A percentile compares a stretch with the other conserved stretches of the same genome.
Evolutionary conservation across 164 flowering plant genomes (phyloP).

Genomic region (Akebia trifoliata): DNA sequence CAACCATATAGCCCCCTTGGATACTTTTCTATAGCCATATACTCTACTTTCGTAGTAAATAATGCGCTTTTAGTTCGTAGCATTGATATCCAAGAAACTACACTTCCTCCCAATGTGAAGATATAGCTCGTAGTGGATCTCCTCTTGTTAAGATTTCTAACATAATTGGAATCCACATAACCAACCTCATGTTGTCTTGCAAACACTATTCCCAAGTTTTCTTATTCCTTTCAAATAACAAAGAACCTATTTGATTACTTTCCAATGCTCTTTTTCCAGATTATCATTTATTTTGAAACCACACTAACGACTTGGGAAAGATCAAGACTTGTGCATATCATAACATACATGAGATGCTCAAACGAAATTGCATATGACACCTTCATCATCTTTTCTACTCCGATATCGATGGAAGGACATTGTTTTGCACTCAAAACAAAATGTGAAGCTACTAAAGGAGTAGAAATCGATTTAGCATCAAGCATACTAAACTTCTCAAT

Average conservation of each 20-base stretch:
- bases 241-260: background rate
- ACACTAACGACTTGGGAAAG: background rate
- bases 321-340: background rate
- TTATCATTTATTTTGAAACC: background rate
- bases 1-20: background rate
- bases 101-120: background rate
- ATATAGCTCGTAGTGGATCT: slow-evolving; percentile 1
- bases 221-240: background rate
- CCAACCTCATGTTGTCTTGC: background rate
- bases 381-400: background rate
- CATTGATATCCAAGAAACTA: slow-evolving; percentile 1
- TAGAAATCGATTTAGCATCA: background rate
- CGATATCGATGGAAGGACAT: background rate
- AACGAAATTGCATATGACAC: background rate
- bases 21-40: background rate
- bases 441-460: background rate
- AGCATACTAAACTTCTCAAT: background rate
- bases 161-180: background rate
- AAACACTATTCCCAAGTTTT: background rate
- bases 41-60: slow-evolving; percentile 1
- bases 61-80: background rate
- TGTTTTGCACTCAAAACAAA: background rate
- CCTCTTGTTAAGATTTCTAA: slow-evolving; percentile 1
- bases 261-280: background rate
- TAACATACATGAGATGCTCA: background rate